Evolutionary conservation across 208 protist species (phyloP), one percentile per base, ranked within the genome.

Genomic region (Acanthamoeba quina): DNA sequence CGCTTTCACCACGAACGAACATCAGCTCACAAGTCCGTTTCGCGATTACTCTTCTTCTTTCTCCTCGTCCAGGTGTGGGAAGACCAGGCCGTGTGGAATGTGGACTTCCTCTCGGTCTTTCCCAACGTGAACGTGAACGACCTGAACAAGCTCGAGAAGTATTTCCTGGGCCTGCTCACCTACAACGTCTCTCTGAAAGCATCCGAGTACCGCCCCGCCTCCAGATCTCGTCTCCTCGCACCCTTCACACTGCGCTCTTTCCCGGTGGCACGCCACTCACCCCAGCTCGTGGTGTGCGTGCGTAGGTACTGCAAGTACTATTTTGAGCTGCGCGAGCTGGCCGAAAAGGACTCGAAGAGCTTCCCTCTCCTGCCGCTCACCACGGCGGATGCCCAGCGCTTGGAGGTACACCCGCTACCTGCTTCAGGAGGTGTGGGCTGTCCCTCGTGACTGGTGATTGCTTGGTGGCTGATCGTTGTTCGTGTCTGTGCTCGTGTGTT

Each of bases 1-100:
- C 2, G 49, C 49, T 54, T 17, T 17, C 49, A 17, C 49, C 37
- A 37, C 37, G 37, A 37, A 37, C 37, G 37, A 37, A 37, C 37
- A 37, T 37, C 37, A 17, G 0, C 52, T 56, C 52, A 56, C 52
- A 9, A 56, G 15, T 56, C 13, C 15, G 52, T 56, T 56, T 37
- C 49, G 49, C 15, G 49, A 17, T 54, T 17, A 0, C 49, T 54
- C 49, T 54, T 54, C 49, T 62, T 1, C n/a, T 62, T n/a, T n/a
- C n/a, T n/a, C n/a, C n/a, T n/a, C n/a, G n/a, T n/a, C 21, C 17
- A 13, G 21, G 91, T 94, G 49, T 94, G 91, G 91, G 91, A 94
- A 44, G 91, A 94, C 78, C 74, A 68, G 44, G 91, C 91, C 5
- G 91, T 94, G 52, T 94, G 91, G 91, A 94, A 94, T 29, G 91